Conservation (phyloP, 75 land plant genomes). For the Picea sitchensis region DNA sequence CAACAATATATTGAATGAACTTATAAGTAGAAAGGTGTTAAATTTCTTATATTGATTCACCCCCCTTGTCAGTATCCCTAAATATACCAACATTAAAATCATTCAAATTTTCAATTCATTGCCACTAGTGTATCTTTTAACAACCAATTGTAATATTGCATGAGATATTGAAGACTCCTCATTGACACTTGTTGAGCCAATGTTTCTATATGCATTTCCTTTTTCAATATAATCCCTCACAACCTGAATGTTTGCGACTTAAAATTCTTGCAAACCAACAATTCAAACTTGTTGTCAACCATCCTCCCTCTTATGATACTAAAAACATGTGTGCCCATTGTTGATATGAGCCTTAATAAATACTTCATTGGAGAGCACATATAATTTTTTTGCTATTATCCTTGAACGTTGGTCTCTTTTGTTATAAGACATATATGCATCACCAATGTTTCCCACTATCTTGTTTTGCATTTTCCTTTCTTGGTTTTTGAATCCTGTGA, state of each 20-base stretch:
- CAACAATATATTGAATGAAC: too few relatives aligned
- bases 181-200: conserved; percentile 58
- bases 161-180: conserved; percentile 55
- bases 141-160: conserved; percentile 43
- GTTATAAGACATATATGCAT: too few relatives aligned
- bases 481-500: too few relatives aligned
- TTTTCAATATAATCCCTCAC: conserved; percentile 48
- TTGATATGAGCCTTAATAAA: conserved; percentile 88
- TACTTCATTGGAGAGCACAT: conserved; percentile 95
- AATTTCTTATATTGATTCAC: too few relatives aligned
- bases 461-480: too few relatives aligned
- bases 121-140: conserved; percentile 29
- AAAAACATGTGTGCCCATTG: conserved; percentile 64
- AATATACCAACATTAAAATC: too few relatives aligned
- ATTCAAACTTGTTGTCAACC: conserved; percentile 55
- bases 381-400: conserved; percentile 96
- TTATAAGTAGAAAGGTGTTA: too few relatives aligned
- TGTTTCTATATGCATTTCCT: conserved; percentile 42
- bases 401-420: conserved; percentile 28
- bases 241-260: conserved; percentile 39
- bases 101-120: conserved; percentile 7
- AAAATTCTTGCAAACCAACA: conserved; percentile 41
- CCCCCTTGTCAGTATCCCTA: too few relatives aligned
- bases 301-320: conserved; percentile 14
- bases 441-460: too few relatives aligned